A percentile compares a stretch with the other conserved stretches of the same genome.
Conservation (phyloP, 1,284 basidiomycete genomes). For the Irpex sp. region DNA sequence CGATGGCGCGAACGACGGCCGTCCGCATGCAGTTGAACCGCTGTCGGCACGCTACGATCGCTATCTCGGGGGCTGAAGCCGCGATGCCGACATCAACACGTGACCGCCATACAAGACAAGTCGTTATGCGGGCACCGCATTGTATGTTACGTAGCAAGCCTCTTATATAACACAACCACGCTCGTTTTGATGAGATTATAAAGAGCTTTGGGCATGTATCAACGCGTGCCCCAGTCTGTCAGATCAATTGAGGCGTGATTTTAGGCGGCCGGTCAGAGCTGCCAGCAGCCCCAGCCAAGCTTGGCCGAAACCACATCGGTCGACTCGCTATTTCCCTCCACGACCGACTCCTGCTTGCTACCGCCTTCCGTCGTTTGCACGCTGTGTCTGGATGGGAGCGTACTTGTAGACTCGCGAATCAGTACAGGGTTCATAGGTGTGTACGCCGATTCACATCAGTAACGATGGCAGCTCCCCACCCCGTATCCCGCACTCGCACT, state of each 20-base stretch:
- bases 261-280: constrained; percentile 6
- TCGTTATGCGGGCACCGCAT: background rate
- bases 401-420: constrained; percentile 17
- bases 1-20: too few relatives aligned
- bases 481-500: background rate
- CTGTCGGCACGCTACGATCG: too few relatives aligned
- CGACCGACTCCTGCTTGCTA: constrained; percentile 4
- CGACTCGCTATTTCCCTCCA: constrained; percentile 1
- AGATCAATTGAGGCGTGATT: constrained; percentile 1
- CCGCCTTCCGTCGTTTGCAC: background rate
- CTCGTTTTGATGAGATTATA: constrained; percentile 3
- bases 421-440: constrained; percentile 23
- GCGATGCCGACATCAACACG: too few relatives aligned
- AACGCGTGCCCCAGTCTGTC: background rate
- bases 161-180: background rate
- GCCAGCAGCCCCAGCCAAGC: background rate
- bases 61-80: too few relatives aligned
- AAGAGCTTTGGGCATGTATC: background rate
- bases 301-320: constrained; percentile 16
- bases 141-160: constrained; percentile 1
- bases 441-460: constrained; percentile 2
- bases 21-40: too few relatives aligned
- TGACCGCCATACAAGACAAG: too few relatives aligned
- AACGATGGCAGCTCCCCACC: background rate
- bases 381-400: constrained; percentile 23